Base-by-base conservation (phyloP, 2,329 filamentous ascomycete genomes). In the Colletotrichum sp. region DNA sequence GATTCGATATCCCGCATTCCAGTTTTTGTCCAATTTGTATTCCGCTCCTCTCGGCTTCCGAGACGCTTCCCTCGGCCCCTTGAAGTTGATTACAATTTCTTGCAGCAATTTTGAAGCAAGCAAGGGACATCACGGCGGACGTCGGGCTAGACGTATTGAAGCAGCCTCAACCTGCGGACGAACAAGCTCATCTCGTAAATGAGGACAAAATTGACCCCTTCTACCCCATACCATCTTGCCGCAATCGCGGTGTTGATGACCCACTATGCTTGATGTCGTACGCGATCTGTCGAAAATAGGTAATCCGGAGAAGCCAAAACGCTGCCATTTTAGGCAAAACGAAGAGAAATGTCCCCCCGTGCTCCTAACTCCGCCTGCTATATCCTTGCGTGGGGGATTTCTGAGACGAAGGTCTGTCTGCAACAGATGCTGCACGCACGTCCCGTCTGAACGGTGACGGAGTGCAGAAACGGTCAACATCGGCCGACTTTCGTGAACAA, bases 401-500 rank as follows among this genome's bases (percentile, higher is more conserved):
- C 70, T 73, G 73, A 73, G 73, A 75, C 73, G 73, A 62, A 63
- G 36, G 48, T 72, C 52, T 52, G 63, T 67, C 57, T 75, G 69
- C 68, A 62, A 67, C 73, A 73, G 24, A 64, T 26, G 59, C 22
- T 55, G 63, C n/a, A 64, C 26, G 73, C 64, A 36, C 73, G 70
- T 75, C 73, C 70, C 73, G 32, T 24, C 15, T n/a, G 48, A 64
- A 75, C 69, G 70, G 72, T 65, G 32, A 65, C 8, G 22, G 67
- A 16, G 67, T 52, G n/a, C 13, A 57, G 36, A 32, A 36, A 68
- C 70, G 64, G 73, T 73, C 36, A n/a, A 48, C 26, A 44, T 48
- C 52, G 13, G 30, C 48, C 60, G 59, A 62, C 28, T 62, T 32
- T 32, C 12, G 32, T 18, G 28, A 62, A 63, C 69, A 44, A 28